Conservation (phyloP, 176 grass and related monocot species). For the Avena insularis region DNA sequence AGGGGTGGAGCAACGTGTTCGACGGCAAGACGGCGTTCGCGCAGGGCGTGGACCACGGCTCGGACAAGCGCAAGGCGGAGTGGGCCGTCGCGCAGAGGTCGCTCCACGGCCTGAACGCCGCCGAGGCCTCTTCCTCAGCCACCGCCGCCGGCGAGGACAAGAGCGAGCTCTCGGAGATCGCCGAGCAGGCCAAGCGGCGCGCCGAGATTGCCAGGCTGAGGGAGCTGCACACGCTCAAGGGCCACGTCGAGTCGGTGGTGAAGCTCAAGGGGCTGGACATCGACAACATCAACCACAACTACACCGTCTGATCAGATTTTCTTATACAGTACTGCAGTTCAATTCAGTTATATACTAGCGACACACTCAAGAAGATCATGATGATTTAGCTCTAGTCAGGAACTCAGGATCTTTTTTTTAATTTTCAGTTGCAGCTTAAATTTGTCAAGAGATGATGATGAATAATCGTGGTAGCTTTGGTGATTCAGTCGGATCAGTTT, state of each 20-base stretch:
- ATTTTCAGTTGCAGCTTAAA: background rate
- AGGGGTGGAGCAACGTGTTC: slow-evolving; percentile 70
- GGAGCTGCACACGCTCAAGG: slow-evolving; percentile 66
- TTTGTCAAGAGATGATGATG: background rate
- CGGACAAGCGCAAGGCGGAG: slow-evolving; percentile 74
- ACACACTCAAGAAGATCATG: background rate
- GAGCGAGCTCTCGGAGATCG: slow-evolving; percentile 76
- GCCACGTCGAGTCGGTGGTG: slow-evolving; percentile 65
- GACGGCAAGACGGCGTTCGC: slow-evolving; percentile 82
- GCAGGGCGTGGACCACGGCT: slow-evolving; percentile 64
- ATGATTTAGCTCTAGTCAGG: slow-evolving; percentile 19
- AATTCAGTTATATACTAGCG: background rate
- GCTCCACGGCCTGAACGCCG: slow-evolving; percentile 49
- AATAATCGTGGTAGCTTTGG: slow-evolving; percentile 22
- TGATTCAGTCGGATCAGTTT: background rate
- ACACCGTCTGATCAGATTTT: slow-evolving; percentile 45
- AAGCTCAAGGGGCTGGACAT: slow-evolving; percentile 65
- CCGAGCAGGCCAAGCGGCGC: slow-evolving; percentile 78
- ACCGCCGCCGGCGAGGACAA: slow-evolving; percentile 40
- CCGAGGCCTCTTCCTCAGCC: background rate
- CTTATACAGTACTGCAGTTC: background rate
- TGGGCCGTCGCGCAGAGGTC: slow-evolving; percentile 80
- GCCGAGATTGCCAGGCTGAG: slow-evolving; percentile 76
- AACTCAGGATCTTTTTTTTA: background rate
- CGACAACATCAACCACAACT: slow-evolving; percentile 55